A percentile compares a stretch with the other conserved stretches of the same genome.
phyloP scores from a whole-genome alignment of 2,329 filamentous ascomycete species.

The Sporothrix variecibatus region DNA sequence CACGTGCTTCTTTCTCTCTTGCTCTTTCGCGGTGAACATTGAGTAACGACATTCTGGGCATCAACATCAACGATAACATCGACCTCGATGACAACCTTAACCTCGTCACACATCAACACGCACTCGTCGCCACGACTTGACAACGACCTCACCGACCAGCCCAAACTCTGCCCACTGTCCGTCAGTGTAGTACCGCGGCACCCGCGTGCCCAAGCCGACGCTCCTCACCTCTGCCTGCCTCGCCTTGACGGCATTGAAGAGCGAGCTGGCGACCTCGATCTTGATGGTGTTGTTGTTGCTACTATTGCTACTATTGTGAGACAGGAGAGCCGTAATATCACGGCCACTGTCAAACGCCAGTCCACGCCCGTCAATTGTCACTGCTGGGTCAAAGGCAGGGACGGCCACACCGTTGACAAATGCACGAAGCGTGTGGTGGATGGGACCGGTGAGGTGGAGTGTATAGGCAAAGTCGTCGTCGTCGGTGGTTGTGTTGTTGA shows the following conservation, averaged over 20 bases:
- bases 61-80: neutral
- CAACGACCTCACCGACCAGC: neutral
- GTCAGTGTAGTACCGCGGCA: conserved; percentile 2
- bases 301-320: neutral
- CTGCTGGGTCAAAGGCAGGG: conserved; percentile 26
- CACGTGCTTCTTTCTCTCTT: neutral
- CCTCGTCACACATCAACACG: neutral
- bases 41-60: neutral
- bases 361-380: neutral
- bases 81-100: too few relatives aligned
- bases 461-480: conserved; percentile 15
- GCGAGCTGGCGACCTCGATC: conserved; percentile 28
- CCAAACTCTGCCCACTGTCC: neutral
- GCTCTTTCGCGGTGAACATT: neutral
- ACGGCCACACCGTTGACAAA: conserved; percentile 27
- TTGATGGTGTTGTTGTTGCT: conserved; percentile 22
- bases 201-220: neutral
- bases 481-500: conserved; percentile 15
- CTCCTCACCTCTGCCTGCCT: neutral
- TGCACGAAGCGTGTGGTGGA: conserved; percentile 25
- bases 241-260: conserved; percentile 28
- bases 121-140: neutral
- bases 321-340: conserved; percentile 23
- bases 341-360: neutral
- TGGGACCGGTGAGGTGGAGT: conserved; percentile 25